These are phyloP conservation scores for Scytalidium sp. DNA, from an alignment of 2,329 filamentous ascomycete genomes.

Conservation along the genomic window DNA sequence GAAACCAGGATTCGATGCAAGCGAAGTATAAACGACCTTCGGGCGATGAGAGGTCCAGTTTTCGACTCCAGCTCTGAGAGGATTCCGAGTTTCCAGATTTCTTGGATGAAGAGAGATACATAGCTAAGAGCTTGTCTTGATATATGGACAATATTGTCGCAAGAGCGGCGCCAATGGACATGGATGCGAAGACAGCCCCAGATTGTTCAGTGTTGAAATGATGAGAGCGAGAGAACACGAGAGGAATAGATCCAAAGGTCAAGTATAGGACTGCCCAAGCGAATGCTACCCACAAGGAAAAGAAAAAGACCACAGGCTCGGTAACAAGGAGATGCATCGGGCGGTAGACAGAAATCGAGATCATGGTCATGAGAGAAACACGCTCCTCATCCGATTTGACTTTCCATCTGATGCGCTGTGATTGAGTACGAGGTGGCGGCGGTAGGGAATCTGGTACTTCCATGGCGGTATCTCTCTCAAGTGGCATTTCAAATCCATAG, in stretches of 20 bases:
- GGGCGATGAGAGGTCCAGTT: constrained; percentile 44
- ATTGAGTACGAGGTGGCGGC: constrained; percentile 20
- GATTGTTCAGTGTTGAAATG: constrained; percentile 64
- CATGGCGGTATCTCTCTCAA: background rate
- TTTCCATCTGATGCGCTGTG: constrained; percentile 70
- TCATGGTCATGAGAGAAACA: constrained; percentile 64
- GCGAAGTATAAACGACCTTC: constrained; percentile 82
- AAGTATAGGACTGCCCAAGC: constrained; percentile 88
- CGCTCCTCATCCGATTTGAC: constrained; percentile 77
- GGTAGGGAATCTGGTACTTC: background rate
- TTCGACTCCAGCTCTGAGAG: constrained; percentile 9
- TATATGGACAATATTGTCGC: constrained; percentile 68
- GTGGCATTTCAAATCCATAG: constrained; percentile 47
- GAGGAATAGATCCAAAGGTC: constrained; percentile 75
- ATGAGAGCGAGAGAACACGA: constrained; percentile 70
- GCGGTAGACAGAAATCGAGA: constrained; percentile 69
- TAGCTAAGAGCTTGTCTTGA: constrained; percentile 65
- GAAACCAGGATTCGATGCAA: constrained; percentile 69
- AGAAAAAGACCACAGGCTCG: constrained; percentile 79
- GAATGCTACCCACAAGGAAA: constrained; percentile 87
- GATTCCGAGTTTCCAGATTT: constrained; percentile 4
- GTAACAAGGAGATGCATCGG: constrained; percentile 77
- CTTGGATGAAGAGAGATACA: constrained; percentile 26
- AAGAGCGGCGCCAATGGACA: constrained; percentile 64
- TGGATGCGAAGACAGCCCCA: constrained; percentile 70